Conservation (phyloP, 345 rosid species). For the Salix arbutifolia region DNA sequence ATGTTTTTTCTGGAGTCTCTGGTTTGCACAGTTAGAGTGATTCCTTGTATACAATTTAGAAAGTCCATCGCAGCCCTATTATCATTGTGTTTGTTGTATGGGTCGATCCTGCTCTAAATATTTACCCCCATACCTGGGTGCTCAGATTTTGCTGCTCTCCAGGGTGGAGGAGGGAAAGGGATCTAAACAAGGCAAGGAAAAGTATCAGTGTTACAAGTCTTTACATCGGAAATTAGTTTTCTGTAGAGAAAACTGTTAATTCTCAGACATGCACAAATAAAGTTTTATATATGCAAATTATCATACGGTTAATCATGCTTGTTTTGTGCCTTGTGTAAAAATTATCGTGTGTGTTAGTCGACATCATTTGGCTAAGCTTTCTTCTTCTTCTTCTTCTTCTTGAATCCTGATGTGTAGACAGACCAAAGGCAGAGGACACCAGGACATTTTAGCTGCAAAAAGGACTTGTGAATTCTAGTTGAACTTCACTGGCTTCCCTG, state of each 20-base stretch:
- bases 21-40: constrained; percentile 10
- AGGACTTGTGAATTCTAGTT: not conserved
- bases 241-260: constrained; percentile 1
- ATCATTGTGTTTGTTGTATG: not conserved
- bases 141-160: constrained; percentile 12
- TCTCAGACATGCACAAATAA: constrained; percentile 16
- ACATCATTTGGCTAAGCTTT: not conserved
- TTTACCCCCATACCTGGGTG: not conserved
- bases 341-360: not conserved
- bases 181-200: constrained; percentile 11
- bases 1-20: not conserved
- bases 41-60: not conserved
- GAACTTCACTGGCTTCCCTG: not conserved
- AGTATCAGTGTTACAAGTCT: constrained; percentile 7
- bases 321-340: not conserved
- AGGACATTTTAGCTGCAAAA: not conserved
- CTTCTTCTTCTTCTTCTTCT: not conserved
- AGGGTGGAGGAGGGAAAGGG: constrained; percentile 3
- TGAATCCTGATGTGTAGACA: not conserved
- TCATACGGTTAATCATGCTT: not conserved
- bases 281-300: not conserved
- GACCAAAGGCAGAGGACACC: not conserved
- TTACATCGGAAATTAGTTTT: constrained; percentile 6
- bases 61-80: not conserved
- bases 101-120: constrained; percentile 28